phyloP scores from a whole-genome alignment of 192 early-diverging fungal species.

The Neocallimastix lanati region DNA sequence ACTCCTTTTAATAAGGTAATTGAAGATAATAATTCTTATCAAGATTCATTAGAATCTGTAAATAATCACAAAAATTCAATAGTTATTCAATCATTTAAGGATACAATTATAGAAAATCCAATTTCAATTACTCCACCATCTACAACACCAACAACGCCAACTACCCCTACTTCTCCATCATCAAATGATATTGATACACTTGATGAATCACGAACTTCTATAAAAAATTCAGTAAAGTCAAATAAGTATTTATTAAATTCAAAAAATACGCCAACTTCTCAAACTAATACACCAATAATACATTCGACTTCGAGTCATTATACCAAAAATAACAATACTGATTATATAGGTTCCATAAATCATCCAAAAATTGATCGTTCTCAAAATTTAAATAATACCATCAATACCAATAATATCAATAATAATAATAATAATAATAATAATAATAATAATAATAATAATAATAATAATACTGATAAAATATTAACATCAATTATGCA shows the following conservation, averaged over 20 bases:
- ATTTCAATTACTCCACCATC: not conserved
- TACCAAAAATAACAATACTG: not conserved
- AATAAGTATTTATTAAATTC: not conserved
- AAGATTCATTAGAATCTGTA: no score
- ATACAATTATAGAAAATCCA: not conserved
- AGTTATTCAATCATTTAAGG: not conserved
- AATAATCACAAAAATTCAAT: not conserved
- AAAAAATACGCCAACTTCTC: not conserved
- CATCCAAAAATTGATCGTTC: not conserved
- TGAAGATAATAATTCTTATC: no score
- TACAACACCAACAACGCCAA: not conserved
- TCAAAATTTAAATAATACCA: not conserved
- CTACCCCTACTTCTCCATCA: not conserved
- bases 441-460: no score
- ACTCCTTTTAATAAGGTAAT: not conserved
- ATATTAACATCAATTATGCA: no score
- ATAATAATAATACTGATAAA: no score
- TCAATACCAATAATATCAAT: not conserved
- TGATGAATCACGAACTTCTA: not conserved
- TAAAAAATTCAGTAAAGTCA: not conserved
- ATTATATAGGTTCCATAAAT: not conserved
- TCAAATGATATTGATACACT: not conserved
- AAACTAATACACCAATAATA: not conserved
- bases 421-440: not conserved
- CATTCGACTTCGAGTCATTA: not conserved